Base-by-base conservation (phyloP, 2,329 filamentous ascomycete species). In the Trichoderma cornu-damae region DNA sequence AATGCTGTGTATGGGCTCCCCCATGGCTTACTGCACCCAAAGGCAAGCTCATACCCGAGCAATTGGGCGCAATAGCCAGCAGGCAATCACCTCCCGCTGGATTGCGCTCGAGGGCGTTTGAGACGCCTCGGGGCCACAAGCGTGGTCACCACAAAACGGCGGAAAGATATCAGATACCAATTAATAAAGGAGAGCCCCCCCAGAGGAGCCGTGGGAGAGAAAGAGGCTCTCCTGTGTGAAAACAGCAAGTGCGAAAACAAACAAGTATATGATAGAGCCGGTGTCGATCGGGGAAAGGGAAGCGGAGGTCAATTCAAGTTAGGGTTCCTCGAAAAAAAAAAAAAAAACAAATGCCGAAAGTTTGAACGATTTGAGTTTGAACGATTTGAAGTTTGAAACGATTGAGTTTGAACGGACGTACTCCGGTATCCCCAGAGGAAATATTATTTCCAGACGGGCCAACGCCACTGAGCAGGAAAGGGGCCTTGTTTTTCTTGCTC, bases 1-100 rank as follows among this genome's bases (percentile, higher is more conserved):
- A 96, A 58, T 90, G 83, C 75, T 96, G 90, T 61, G 80, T 90
- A 77, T 86, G 90, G 75, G 83, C 81, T 60, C 83, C 83, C 71
- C 80, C 81, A 69, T 70, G 71, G 68, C 75, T 71, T 60, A 72
- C 34, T 11, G 49, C 73, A 62, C 75, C 75, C 61, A 77, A 67
- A 43, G 77, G 72, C 60, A 83, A 73, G 68, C 79, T 83, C 72
- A 81, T 77, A 69, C 84, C 78, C 84, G 87, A n/a, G n/a, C n/a
- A n/a, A n/a, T n/a, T n/a, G n/a, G n/a, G n/a, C n/a, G 67, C 71
- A 68, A 69, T 66, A 62, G 54, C 69, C 68, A 66, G 59, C 57
- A 46, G 16, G 44, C 28, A 24, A 59, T 60, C 65, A 67, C 64
- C 68, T 66, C 61, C 64, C 61, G 43, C 26, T 24, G 37, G 47